These are phyloP conservation scores for Phytophthora sp. DNA, from an alignment of 352 stramenopile genomes.

Conservation along the genomic window DNA sequence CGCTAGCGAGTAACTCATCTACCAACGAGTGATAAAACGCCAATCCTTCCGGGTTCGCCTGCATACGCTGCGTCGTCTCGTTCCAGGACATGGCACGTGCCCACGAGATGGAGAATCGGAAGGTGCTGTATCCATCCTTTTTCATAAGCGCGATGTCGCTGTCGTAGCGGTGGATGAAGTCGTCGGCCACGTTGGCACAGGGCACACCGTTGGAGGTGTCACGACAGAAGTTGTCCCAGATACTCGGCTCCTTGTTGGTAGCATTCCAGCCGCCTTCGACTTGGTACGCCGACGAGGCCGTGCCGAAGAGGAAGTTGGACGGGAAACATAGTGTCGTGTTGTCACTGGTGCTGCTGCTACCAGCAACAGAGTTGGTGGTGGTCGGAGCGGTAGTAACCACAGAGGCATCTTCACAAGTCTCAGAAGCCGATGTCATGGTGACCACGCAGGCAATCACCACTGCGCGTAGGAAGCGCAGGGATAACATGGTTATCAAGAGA, in stretches of 20 bases:
- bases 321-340: constrained; percentile 53
- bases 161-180: constrained; percentile 92
- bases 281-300: constrained; percentile 93
- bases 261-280: constrained; percentile 91
- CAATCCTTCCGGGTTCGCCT: constrained; percentile 87
- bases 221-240: constrained; percentile 95
- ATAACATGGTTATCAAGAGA: not conserved
- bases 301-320: constrained; percentile 85
- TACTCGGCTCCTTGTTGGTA: constrained; percentile 75
- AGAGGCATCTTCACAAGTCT: constrained; percentile 12
- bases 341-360: constrained; percentile 4
- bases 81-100: constrained; percentile 87
- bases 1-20: constrained; percentile 70
- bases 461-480: not conserved
- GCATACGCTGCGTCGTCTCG: constrained; percentile 41
- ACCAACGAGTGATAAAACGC: constrained; percentile 93
- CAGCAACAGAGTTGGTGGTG: not conserved
- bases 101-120: constrained; percentile 92
- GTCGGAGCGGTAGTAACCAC: not conserved
- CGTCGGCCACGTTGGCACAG: constrained; percentile 92
- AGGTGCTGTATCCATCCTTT: constrained; percentile 86
- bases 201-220: constrained; percentile 57
- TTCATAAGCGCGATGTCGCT: constrained; percentile 94
- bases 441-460: not conserved
- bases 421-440: not conserved